These are phyloP conservation scores for Nannochloropsis gaditana DNA, from an alignment of 108 stramenopile species.

Conservation along the genomic window DNA sequence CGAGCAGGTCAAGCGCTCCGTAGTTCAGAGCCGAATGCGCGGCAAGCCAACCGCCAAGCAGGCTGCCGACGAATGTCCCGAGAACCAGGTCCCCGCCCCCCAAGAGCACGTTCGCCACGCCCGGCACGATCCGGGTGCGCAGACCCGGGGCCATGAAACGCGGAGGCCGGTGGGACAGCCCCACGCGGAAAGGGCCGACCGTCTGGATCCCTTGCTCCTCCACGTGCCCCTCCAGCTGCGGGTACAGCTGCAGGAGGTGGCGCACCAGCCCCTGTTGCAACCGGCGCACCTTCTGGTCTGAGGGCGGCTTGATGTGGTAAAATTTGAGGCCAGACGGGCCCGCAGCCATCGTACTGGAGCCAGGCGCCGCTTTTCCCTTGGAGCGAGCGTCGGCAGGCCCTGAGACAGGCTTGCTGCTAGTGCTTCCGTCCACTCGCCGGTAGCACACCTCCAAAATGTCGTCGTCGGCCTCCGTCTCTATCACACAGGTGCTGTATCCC, in stretches of 20 bases:
- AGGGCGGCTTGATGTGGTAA: not conserved
- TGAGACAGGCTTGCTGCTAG: not conserved
- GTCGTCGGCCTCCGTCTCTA: not conserved
- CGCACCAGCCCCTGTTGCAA: not conserved
- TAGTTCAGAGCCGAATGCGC: not conserved
- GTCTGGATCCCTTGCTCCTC: conserved; percentile 8
- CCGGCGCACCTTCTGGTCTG: not conserved
- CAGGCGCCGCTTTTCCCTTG: not conserved
- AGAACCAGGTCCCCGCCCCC: not conserved
- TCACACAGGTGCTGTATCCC: not conserved
- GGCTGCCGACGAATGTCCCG: not conserved
- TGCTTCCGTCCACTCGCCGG: conserved; percentile 13
- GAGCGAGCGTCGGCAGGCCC: not conserved
- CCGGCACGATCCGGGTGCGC: not conserved
- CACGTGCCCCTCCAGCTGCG: not conserved
- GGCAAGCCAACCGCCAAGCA: not conserved
- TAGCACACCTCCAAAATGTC: not conserved
- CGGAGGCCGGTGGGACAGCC: not conserved
- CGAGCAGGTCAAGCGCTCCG: not conserved
- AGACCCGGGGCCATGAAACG: not conserved
- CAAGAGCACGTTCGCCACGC: not conserved
- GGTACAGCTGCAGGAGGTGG: not conserved
- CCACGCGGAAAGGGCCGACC: not conserved
- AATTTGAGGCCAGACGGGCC: not conserved
- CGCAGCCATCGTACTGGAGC: not conserved